These are phyloP conservation scores for Nakazawaea laoshanensis DNA, from an alignment of 805 yeast species.

Conservation along the genomic window DNA sequence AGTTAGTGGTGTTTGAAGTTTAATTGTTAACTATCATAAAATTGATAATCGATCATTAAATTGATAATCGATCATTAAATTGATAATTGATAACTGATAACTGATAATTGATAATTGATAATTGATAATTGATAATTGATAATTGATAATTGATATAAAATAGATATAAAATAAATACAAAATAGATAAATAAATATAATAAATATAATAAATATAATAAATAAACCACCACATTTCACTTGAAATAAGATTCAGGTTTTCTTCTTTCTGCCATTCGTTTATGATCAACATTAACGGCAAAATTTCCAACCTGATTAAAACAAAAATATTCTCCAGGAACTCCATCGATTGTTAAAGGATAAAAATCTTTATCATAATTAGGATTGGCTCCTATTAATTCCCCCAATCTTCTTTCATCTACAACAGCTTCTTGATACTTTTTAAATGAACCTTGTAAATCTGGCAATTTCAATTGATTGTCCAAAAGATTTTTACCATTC, in stretches of 20 bases:
- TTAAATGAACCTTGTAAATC: not conserved
- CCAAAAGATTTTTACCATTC: slow-evolving; percentile 22
- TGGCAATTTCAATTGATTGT: not conserved
- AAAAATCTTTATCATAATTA: slow-evolving; percentile 10
- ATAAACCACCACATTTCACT: not conserved
- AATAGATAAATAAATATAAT: slow-evolving; percentile 4
- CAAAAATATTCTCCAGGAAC: slow-evolving; percentile 21
- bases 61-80: too few species aligned
- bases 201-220: not conserved
- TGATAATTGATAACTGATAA: not conserved
- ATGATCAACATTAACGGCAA: slow-evolving; percentile 19
- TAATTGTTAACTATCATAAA: too few species aligned
- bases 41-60: too few species aligned
- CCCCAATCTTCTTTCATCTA: slow-evolving; percentile 3
- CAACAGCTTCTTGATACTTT: slow-evolving; percentile 2
- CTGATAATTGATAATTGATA: not conserved
- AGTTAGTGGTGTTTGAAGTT: too few species aligned
- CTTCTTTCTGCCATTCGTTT: slow-evolving; percentile 22
- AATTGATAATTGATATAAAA: not conserved
- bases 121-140: not conserved
- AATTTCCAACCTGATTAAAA: slow-evolving; percentile 18
- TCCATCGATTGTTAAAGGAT: slow-evolving; percentile 15
- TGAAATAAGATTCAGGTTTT: slow-evolving; percentile 18
- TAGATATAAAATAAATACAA: slow-evolving; percentile 1
- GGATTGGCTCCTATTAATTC: slow-evolving; percentile 10